phyloP scores from a whole-genome alignment of 441 rosid genomes.

The Gossypium davidsonii region DNA sequence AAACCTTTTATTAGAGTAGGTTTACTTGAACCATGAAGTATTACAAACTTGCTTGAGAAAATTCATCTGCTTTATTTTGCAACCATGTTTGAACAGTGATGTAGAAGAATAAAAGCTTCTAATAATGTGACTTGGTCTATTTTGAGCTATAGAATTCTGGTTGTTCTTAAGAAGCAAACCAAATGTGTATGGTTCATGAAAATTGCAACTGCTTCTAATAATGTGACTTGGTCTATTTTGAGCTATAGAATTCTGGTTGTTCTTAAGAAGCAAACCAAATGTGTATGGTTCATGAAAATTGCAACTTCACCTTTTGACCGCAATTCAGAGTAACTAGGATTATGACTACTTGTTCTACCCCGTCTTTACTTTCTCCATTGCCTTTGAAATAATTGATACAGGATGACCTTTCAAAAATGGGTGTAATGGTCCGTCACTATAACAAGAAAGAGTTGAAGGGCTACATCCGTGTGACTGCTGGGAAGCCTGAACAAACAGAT shows the following conservation, averaged over 20 bases:
- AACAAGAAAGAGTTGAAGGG: conserved; percentile 66
- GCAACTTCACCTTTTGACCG: not conserved
- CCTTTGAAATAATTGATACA: conserved; percentile 18
- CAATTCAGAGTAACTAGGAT: no score
- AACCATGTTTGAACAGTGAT: no score
- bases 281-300: not conserved
- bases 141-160: no score
- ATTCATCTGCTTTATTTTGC: no score
- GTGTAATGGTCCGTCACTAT: conserved; percentile 91
- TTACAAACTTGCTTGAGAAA: no score
- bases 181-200: not conserved
- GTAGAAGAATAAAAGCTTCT: no score
- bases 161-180: not conserved
- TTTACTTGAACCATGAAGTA: no score
- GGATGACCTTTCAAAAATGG: conserved; percentile 83
- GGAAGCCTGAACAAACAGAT: conserved; percentile 84
- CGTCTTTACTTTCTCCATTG: not conserved
- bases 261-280: not conserved
- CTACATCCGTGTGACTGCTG: conserved; percentile 69
- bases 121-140: no score
- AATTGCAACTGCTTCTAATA: not conserved
- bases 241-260: no score
- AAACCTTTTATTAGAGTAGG: no score
- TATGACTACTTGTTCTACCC: not conserved
- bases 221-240: no score